Evolutionary conservation across 441 rosid species (phyloP).

Genomic region (Raphanus hybrid): DNA sequence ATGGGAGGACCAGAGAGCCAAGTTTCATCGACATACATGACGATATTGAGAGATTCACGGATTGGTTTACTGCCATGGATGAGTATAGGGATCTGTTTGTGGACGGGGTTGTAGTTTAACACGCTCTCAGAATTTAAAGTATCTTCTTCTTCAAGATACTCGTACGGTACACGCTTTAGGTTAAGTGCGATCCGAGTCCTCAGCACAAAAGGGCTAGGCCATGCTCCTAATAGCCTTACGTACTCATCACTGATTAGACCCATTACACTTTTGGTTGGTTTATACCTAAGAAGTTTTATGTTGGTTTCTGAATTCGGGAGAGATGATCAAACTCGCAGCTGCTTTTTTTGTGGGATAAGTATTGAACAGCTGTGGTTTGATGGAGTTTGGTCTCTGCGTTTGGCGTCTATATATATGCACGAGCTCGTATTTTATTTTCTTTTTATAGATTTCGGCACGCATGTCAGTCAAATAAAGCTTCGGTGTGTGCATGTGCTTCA

Average conservation of each 20-base stretch:
- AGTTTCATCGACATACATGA: conserved; percentile 52
- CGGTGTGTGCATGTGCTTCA: conserved; percentile 16
- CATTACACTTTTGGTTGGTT: conserved; percentile 16
- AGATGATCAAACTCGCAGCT: conserved; percentile 24
- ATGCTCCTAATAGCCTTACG: conserved; percentile 51
- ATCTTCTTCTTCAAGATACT: conserved; percentile 50
- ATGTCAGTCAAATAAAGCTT: conserved; percentile 38
- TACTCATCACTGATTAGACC: conserved; percentile 37
- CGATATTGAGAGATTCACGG: conserved; percentile 50
- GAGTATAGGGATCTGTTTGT: conserved; percentile 54
- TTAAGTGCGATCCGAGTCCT: conserved; percentile 51
- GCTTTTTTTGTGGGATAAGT: background rate
- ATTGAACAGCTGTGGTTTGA: conserved; percentile 21
- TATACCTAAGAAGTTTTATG: background rate
- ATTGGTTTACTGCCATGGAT: conserved; percentile 51
- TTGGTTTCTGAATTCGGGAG: conserved; percentile 12
- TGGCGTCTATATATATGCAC: conserved; percentile 26
- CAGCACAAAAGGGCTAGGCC: conserved; percentile 53
- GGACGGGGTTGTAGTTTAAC: conserved; percentile 50
- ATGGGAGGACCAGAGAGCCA: conserved; percentile 50
- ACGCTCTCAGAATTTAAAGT: conserved; percentile 49
- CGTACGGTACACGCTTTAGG: conserved; percentile 49
- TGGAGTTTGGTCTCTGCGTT: conserved; percentile 29
- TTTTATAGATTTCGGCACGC: conserved; percentile 25
- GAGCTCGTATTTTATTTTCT: conserved; percentile 10